Evolutionary conservation across 306 rosid species (phyloP).

Genomic region (Casuarina equisetifolia): DNA sequence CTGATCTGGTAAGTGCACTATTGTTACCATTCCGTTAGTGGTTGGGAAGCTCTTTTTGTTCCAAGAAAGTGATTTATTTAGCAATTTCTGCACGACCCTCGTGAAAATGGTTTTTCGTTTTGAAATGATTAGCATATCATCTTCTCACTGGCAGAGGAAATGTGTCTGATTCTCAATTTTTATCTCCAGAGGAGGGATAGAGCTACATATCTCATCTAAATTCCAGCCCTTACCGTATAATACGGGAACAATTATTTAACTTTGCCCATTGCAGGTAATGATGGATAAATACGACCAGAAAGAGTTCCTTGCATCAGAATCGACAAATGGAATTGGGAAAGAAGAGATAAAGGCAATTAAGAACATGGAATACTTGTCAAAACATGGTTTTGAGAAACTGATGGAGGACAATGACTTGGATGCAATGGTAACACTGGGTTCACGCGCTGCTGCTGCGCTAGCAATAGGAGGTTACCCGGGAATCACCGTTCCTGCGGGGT

Average conservation of each 20-base stretch:
- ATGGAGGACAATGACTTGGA: neutral
- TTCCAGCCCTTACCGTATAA: no score
- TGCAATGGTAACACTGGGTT: neutral
- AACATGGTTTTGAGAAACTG: neutral
- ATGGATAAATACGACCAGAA: constrained; percentile 15
- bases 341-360: constrained; percentile 8
- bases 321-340: neutral
- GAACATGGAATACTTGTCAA: neutral
- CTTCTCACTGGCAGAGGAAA: no score
- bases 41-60: neutral
- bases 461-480: constrained; percentile 37
- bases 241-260: neutral
- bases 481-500: constrained; percentile 40
- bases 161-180: no score
- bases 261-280: constrained; percentile 2
- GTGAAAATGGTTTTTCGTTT: neutral
- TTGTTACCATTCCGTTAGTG: neutral
- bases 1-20: constrained; percentile 37
- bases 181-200: no score
- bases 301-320: neutral
- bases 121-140: no score
- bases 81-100: no score
- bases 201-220: no score
- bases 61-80: neutral
- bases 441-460: neutral